Evolutionary conservation across 2,329 filamentous ascomycete species (phyloP).

Genomic region (Pseudocercospora fuligena): DNA sequence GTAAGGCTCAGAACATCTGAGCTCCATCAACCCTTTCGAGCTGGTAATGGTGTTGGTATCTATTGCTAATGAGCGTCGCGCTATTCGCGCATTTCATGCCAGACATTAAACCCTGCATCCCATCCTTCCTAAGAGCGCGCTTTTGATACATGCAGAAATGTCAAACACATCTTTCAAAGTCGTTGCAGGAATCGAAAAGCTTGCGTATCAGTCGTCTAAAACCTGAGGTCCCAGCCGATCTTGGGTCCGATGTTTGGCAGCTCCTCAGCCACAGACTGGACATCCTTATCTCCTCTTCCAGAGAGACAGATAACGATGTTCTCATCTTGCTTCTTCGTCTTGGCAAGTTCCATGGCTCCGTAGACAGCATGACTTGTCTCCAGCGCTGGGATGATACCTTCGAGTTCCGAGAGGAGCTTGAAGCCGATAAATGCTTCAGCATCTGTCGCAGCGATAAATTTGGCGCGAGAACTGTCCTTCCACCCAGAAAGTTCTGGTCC

Average conservation of each 20-base stretch:
- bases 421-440: constrained; percentile 89
- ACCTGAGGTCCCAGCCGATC: constrained; percentile 75
- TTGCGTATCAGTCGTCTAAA: constrained; percentile 25
- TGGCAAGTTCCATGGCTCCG: constrained; percentile 86
- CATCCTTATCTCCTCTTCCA: constrained; percentile 95
- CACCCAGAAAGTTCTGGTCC: constrained; percentile 89
- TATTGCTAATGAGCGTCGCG: not conserved
- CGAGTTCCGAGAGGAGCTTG: constrained; percentile 79
- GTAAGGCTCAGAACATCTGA: not conserved
- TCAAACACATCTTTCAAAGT: not conserved
- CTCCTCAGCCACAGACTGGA: constrained; percentile 96
- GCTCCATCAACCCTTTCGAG: not conserved
- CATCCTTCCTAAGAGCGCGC: not conserved
- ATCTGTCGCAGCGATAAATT: constrained; percentile 90
- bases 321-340: constrained; percentile 85
- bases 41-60: not conserved
- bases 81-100: not conserved
- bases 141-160: not conserved
- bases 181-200: not conserved
- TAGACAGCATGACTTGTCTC: constrained; percentile 93
- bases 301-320: constrained; percentile 94
- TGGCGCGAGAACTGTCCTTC: constrained; percentile 88
- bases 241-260: constrained; percentile 83
- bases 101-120: not conserved
- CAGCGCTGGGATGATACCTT: constrained; percentile 95